Conservation (phyloP, 2,329 filamentous ascomycete species). For the Dactylellina sp. region DNA sequence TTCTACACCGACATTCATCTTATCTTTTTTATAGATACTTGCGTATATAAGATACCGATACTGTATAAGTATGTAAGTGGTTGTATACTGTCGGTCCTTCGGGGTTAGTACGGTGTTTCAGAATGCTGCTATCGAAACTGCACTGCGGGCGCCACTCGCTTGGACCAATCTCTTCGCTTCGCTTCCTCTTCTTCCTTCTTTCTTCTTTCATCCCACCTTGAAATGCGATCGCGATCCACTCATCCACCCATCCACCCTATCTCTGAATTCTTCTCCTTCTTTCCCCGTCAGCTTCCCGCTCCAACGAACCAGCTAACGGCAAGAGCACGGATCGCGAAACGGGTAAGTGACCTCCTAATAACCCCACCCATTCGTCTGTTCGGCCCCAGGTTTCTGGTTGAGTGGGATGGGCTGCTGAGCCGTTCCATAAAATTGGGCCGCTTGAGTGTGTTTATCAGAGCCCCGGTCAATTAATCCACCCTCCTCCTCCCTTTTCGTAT, state of each 20-base stretch:
- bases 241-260: neutral
- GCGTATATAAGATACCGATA: no score
- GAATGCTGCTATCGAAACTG: constrained; percentile 24
- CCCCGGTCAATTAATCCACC: constrained; percentile 8
- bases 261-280: neutral
- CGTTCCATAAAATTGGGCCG: constrained; percentile 25
- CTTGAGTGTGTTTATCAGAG: constrained; percentile 26
- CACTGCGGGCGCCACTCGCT: constrained; percentile 2
- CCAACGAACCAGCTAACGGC: neutral
- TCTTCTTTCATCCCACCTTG: constrained; percentile 12
- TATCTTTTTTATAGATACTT: no score
- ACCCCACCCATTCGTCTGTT: neutral
- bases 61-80: no score
- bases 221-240: neutral
- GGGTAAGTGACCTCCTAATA: neutral
- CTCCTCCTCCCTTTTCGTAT: constrained; percentile 18
- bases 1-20: no score
- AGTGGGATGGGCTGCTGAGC: constrained; percentile 41
- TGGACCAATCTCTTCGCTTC: constrained; percentile 9
- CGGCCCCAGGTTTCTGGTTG: constrained; percentile 34
- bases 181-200: no score
- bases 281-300: neutral
- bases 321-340: constrained; percentile 9
- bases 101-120: constrained; percentile 24
- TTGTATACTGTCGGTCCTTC: no score